phyloP scores from a whole-genome alignment of 148 eudicot species.

The Fagopyrum esculentum region DNA sequence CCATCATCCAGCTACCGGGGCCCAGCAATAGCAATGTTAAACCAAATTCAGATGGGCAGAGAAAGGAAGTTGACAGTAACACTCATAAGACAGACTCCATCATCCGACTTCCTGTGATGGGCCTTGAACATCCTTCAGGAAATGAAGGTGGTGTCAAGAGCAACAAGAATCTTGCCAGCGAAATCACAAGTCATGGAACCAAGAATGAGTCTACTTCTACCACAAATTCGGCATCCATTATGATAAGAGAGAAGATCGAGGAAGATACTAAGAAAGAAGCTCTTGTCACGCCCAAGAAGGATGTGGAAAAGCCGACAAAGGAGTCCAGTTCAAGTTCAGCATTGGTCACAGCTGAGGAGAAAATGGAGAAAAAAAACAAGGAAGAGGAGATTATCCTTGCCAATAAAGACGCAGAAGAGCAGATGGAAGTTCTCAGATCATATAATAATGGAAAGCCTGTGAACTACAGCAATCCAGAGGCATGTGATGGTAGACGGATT shows the following conservation, averaged over 20 bases:
- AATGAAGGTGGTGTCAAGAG: background rate
- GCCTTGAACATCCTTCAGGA: background rate
- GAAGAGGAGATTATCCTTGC: constrained; percentile 25
- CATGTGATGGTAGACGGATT: constrained; percentile 56
- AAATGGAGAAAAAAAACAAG: background rate
- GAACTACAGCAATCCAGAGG: constrained; percentile 7
- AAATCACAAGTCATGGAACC: background rate
- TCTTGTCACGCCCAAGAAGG: no score
- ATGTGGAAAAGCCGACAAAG: background rate
- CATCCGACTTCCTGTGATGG: background rate
- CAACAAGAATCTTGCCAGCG: background rate
- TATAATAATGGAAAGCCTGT: constrained; percentile 25
- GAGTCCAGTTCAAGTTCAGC: background rate
- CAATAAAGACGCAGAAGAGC: constrained; percentile 30
- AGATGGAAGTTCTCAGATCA: constrained; percentile 39
- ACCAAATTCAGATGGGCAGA: background rate
- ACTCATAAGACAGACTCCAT: background rate
- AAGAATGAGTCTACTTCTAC: background rate
- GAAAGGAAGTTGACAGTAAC: background rate
- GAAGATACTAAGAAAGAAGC: background rate
- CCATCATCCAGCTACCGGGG: background rate
- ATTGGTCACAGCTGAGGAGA: background rate
- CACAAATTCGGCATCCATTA: background rate
- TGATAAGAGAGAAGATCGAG: background rate
- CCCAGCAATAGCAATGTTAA: background rate